Evolutionary conservation across 768 basidiomycete species (phyloP).

Genomic region (Russula griseocarnosa): DNA sequence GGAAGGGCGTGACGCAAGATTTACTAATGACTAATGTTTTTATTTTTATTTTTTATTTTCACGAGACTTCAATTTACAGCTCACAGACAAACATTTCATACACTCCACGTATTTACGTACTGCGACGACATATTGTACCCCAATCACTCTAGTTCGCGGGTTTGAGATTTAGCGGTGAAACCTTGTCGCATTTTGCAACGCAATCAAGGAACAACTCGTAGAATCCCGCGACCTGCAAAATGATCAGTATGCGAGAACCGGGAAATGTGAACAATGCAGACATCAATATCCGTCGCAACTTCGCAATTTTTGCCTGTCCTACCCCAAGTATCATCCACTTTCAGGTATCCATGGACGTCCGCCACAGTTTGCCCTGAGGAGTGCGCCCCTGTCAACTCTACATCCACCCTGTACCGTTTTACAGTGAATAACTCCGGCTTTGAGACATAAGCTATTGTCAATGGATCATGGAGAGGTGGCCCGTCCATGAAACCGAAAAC

Average conservation of each 20-base stretch:
- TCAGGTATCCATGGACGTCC: slow-evolving; percentile 63
- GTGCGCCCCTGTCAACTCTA: slow-evolving; percentile 66
- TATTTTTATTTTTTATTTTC: not conserved
- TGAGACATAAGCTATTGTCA: slow-evolving; percentile 74
- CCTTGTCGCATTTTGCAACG: slow-evolving; percentile 52
- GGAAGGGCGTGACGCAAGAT: slow-evolving; percentile 33
- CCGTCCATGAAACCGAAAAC: slow-evolving; percentile 82
- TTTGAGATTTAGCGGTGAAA: slow-evolving; percentile 53
- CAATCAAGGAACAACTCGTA: slow-evolving; percentile 63
- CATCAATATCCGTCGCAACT: slow-evolving; percentile 65
- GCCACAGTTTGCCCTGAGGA: slow-evolving; percentile 77
- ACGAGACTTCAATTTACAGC: not conserved
- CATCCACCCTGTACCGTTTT: slow-evolving; percentile 71
- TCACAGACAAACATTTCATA: not conserved
- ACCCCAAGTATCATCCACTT: slow-evolving; percentile 68
- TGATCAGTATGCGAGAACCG: not conserved
- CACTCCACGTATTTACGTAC: slow-evolving; percentile 13
- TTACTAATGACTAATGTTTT: slow-evolving; percentile 12
- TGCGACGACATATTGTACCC: not conserved
- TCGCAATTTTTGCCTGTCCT: slow-evolving; percentile 68
- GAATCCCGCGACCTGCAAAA: slow-evolving; percentile 53
- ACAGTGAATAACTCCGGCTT: slow-evolving; percentile 60
- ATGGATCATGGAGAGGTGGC: slow-evolving; percentile 83
- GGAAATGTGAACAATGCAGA: slow-evolving; percentile 36
- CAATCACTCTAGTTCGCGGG: not conserved